Conservation (phyloP, 257 asterid genomes). For the Solanum clarkiae region DNA sequence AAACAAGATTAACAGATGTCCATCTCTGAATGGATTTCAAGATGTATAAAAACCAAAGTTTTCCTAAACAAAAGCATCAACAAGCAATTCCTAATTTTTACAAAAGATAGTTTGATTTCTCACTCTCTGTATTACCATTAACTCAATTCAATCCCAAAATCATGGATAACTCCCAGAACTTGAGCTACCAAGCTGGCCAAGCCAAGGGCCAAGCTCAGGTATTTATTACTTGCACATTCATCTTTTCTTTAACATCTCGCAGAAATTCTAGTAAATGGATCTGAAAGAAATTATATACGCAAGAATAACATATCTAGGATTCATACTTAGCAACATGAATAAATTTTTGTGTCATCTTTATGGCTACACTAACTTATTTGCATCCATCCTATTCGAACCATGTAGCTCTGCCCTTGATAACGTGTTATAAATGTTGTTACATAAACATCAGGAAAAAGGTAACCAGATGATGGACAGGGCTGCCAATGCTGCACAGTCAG, state of each 20-base stretch:
- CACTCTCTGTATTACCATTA: too few species aligned
- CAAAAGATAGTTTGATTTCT: not conserved
- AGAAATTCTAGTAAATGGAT: not conserved
- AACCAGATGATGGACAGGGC: conserved; percentile 25
- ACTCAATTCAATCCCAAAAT: not conserved
- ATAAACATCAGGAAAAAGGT: conserved; percentile 22
- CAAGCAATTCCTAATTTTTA: not conserved
- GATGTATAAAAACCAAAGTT: not conserved
- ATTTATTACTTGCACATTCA: not conserved
- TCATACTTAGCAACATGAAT: not conserved
- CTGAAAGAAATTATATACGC: not conserved
- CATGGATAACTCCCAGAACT: conserved; percentile 12
- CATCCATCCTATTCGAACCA: not conserved
- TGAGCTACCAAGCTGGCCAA: conserved; percentile 24
- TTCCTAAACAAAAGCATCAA: not conserved
- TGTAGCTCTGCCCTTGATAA: not conserved
- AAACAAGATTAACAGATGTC: not conserved
- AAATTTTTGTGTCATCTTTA: not conserved
- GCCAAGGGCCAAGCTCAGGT: conserved; percentile 26
- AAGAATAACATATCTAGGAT: not conserved
- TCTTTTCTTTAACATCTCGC: not conserved
- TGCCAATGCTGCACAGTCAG: conserved; percentile 22
- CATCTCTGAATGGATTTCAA: not conserved
- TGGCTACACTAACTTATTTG: not conserved
- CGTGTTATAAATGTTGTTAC: not conserved